These are phyloP conservation scores for Verticillium zaregamsianum DNA, from an alignment of 2,329 filamentous ascomycete genomes.

Conservation along the genomic window DNA sequence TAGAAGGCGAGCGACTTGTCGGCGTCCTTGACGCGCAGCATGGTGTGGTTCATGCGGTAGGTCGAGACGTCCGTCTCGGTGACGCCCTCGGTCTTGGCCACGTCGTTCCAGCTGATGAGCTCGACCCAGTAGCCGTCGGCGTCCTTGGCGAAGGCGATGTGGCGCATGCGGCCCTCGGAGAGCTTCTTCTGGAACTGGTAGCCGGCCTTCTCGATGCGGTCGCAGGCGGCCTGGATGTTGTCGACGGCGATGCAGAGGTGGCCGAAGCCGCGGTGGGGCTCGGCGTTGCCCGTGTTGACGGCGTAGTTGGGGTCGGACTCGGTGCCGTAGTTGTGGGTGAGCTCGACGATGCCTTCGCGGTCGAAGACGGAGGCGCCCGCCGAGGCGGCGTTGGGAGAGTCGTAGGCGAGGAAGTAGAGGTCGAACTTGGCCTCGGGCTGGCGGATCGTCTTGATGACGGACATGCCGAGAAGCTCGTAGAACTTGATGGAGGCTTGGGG, in stretches of 20 bases:
- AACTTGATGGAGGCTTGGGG: slow-evolving; percentile 85
- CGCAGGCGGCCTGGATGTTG: slow-evolving; percentile 83
- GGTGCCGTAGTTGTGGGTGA: slow-evolving; percentile 82
- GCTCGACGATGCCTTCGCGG: slow-evolving; percentile 84
- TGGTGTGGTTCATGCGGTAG: slow-evolving; percentile 87
- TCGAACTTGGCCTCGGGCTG: slow-evolving; percentile 90
- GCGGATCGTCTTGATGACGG: slow-evolving; percentile 71
- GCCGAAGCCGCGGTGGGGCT: slow-evolving; percentile 78
- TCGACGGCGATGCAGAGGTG: slow-evolving; percentile 82
- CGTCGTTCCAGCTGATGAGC: slow-evolving; percentile 66
- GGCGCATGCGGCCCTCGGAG: slow-evolving; percentile 77
- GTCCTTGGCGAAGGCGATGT: slow-evolving; percentile 88
- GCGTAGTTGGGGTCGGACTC: slow-evolving; percentile 79
- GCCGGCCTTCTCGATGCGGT: slow-evolving; percentile 82
- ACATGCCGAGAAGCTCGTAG: slow-evolving; percentile 91
- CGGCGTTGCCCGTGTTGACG: slow-evolving; percentile 84
- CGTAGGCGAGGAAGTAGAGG: slow-evolving; percentile 92
- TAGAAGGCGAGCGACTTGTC: slow-evolving; percentile 75
- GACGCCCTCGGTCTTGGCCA: slow-evolving; percentile 69
- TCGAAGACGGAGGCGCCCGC: slow-evolving; percentile 69
- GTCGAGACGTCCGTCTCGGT: slow-evolving; percentile 68
- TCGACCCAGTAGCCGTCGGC: slow-evolving; percentile 88
- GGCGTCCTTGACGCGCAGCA: slow-evolving; percentile 87
- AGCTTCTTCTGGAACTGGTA: slow-evolving; percentile 96
- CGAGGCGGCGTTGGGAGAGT: slow-evolving; percentile 70